Conservation (phyloP, 2,329 filamentous ascomycete species). For the Pyricularia sp. region DNA sequence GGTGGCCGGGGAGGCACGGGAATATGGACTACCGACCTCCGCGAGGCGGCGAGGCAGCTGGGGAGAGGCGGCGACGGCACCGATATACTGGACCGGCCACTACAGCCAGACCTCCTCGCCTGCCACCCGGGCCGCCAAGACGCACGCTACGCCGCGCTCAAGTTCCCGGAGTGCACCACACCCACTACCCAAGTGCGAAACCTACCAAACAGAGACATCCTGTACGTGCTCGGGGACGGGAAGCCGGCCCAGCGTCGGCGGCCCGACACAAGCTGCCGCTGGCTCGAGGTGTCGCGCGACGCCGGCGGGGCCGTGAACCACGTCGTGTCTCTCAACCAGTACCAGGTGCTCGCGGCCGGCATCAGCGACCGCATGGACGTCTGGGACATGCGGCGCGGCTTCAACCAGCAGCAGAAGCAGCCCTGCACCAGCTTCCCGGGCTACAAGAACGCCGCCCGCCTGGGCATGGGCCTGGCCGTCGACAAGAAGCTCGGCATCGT, state of each 20-base stretch:
- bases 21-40: conserved; percentile 36
- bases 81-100: background rate
- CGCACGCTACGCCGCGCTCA: background rate
- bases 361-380: conserved; percentile 38
- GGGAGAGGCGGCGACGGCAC: too few relatives aligned
- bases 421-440: conserved; percentile 27
- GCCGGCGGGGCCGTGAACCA: conserved; percentile 27
- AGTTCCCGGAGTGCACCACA: background rate
- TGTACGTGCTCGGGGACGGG: background rate
- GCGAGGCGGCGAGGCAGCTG: conserved; percentile 14
- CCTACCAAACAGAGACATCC: background rate
- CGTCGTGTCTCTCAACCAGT: conserved; percentile 35
- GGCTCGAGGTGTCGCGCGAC: conserved; percentile 22
- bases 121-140: conserved; percentile 1
- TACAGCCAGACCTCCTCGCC: background rate
- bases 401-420: too few relatives aligned
- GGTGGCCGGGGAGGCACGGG: conserved; percentile 36
- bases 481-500: conserved; percentile 41
- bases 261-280: conserved; percentile 9
- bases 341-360: conserved; percentile 45
- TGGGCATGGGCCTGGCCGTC: conserved; percentile 36
- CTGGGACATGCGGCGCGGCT: conserved; percentile 40
- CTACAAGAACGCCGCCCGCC: conserved; percentile 37
- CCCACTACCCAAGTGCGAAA: background rate
- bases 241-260: background rate